These are phyloP conservation scores for Fusarium algeriense DNA, from an alignment of 2,329 filamentous ascomycete genomes.

Conservation along the genomic window DNA sequence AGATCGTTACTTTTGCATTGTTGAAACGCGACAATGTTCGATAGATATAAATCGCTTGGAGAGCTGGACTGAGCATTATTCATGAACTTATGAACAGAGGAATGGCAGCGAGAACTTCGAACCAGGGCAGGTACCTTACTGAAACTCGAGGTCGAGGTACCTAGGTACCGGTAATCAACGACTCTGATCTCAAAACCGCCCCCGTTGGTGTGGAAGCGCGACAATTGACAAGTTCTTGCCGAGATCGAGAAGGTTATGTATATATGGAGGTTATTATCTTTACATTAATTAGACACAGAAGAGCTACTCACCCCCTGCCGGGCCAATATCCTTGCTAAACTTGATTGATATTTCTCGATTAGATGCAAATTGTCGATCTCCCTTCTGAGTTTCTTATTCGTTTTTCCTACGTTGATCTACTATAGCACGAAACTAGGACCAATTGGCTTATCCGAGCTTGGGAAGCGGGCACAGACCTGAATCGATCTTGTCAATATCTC, in stretches of 20 bases:
- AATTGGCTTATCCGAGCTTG: not conserved
- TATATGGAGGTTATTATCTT: not conserved
- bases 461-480: constrained; percentile 9
- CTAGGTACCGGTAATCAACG: too few species aligned
- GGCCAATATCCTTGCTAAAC: not conserved
- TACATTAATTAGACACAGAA: constrained; percentile 14
- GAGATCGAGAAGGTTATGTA: not conserved
- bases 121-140: not conserved
- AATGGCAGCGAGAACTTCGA: constrained; percentile 1
- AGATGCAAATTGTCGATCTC: constrained; percentile 17
- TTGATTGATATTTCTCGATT: not conserved
- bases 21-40: not conserved
- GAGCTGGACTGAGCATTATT: not conserved
- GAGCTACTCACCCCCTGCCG: not conserved
- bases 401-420: too few species aligned
- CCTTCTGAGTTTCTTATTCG: not conserved
- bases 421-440: not conserved
- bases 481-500: not conserved
- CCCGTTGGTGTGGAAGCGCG: not conserved
- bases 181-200: not conserved
- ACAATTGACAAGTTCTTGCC: constrained; percentile 11
- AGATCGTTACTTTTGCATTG: constrained; percentile 5
- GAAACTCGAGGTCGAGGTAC: not conserved
- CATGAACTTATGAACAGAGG: not conserved
- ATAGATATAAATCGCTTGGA: not conserved